Base-by-base conservation (phyloP, 2,329 filamentous ascomycete species). In the Diaporthe velutina region DNA sequence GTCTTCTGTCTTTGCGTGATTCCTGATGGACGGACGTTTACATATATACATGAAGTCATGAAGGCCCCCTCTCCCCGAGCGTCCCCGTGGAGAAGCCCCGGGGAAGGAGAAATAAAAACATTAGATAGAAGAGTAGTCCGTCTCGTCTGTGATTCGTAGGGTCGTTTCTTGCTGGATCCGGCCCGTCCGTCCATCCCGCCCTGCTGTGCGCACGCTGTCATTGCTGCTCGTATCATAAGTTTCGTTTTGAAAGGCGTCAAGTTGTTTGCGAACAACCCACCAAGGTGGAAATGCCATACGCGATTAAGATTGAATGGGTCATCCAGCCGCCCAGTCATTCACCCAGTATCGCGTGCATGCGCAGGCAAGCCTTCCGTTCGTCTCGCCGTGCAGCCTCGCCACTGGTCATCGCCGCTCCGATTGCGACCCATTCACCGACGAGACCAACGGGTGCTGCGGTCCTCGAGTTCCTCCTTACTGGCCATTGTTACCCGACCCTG, bases 391-490 rank as follows among this genome's bases (percentile, higher is more conserved):
- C 25, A 64, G 25, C 19, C 6, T 66, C 40, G 40, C 25, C 66
- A 15, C n/a, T 73, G 42, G 30, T 55, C 50, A 38, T 7, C 38
- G 13, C 48, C n/a, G n/a, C 9, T 25, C 45, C 38, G 17, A 64
- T 13, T 45, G 58, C 9, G 35, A 13, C 40, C 10, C 58, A 33
- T 22, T 4, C 38, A 40, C 10, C 22, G n/a, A 42, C 15, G 25
- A 45, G 33, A 64, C 25, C 4, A 38, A 45, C 58, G 38, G 9
- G 58, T 52, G 55, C 55, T 13, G 19, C 15, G 8, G 28, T 33
- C 61, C 9, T 28, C 17, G 6, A 30, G 9, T 33, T 52, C 74
- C 74, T 77, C 71, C 77, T 72, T 74, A 35, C 19, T 67, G 25
- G 52, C 30, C 30, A 25, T 30, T 30, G 45, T n/a, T 50, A 5